phyloP scores from a whole-genome alignment of 148 eudicot species.

The Vaccinium myrtillus region DNA sequence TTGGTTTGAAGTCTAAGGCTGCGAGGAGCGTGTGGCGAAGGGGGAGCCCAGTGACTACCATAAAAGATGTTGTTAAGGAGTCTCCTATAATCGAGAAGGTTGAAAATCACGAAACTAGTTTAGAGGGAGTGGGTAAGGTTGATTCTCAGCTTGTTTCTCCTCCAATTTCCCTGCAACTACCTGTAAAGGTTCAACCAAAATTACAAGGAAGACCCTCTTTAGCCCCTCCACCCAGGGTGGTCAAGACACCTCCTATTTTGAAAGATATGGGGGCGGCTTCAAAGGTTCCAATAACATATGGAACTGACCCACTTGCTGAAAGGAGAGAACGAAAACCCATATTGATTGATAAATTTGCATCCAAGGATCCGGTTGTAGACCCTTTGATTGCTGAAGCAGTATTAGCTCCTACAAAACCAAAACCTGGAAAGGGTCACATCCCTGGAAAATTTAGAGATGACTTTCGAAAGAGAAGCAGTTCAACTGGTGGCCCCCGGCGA shows the following conservation, averaged over 20 bases:
- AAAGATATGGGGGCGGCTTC: constrained; percentile 59
- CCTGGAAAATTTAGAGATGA: constrained; percentile 66
- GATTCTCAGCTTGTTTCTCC: constrained; percentile 38
- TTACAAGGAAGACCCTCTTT: constrained; percentile 72
- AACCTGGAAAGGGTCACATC: constrained; percentile 47
- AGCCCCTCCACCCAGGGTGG: constrained; percentile 47
- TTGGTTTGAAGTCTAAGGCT: constrained; percentile 42
- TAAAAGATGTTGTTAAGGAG: constrained; percentile 55
- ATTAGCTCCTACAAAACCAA: constrained; percentile 56
- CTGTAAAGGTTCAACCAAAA: constrained; percentile 54
- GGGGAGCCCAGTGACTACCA: constrained; percentile 67
- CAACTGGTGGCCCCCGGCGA: constrained; percentile 60
- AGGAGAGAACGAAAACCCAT: constrained; percentile 68
- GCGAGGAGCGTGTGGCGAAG: constrained; percentile 87
- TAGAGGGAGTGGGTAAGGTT: constrained; percentile 33
- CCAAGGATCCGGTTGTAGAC: constrained; percentile 64
- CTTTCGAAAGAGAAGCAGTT: constrained; percentile 55
- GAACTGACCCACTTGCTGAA: constrained; percentile 35
- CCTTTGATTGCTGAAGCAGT: constrained; percentile 69
- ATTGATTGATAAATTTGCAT: constrained; percentile 79
- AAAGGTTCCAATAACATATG: constrained; percentile 8
- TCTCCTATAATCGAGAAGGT: constrained; percentile 38
- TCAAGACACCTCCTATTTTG: constrained; percentile 54
- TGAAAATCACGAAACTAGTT: constrained; percentile 29
- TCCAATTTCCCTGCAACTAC: constrained; percentile 46